phyloP scores from a whole-genome alignment of 352 stramenopile species.

The Phytophthora hybrid region DNA sequence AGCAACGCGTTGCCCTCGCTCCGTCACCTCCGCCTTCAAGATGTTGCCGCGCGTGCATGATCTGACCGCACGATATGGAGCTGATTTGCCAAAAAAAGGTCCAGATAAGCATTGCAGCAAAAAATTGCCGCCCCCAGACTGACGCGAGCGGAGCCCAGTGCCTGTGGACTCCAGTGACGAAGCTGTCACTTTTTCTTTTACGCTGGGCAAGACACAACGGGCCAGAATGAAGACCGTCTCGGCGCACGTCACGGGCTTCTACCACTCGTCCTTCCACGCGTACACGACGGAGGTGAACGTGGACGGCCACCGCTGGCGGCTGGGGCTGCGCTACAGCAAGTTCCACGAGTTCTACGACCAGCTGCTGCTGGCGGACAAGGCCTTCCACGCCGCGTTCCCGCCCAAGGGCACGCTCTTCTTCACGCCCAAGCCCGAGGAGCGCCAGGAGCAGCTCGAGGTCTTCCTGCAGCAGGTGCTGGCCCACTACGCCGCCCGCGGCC shows the following conservation, averaged over 20 bases:
- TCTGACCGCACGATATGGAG: conserved; percentile 1
- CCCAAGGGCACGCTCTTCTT: conserved; percentile 75
- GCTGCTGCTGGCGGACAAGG: conserved; percentile 45
- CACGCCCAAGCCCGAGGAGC: conserved; percentile 62
- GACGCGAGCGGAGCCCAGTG: background rate
- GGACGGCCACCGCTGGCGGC: conserved; percentile 48
- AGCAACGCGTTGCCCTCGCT: background rate
- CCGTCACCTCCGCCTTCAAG: conserved; percentile 1
- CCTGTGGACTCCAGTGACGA: background rate
- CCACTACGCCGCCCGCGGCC: conserved; percentile 43
- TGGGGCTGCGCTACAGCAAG: conserved; percentile 74
- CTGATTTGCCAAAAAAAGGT: conserved; percentile 37
- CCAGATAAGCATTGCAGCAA: conserved; percentile 20
- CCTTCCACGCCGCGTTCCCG: conserved; percentile 69
- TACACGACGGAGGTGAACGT: conserved; percentile 68
- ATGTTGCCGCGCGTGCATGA: conserved; percentile 14
- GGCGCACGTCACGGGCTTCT: conserved; percentile 61
- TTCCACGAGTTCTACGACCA: conserved; percentile 69
- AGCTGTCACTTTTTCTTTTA: conserved; percentile 32
- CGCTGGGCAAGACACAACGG: background rate
- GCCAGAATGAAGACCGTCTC: conserved; percentile 41
- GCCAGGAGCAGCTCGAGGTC: conserved; percentile 65
- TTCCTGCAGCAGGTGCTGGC: conserved; percentile 65
- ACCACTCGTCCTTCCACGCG: conserved; percentile 51
- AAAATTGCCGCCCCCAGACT: conserved; percentile 21